Evolutionary conservation across 352 stramenopile genomes (phyloP), one percentile per base, ranked within the genome.

Genomic region (Phytophthora palmivora): DNA sequence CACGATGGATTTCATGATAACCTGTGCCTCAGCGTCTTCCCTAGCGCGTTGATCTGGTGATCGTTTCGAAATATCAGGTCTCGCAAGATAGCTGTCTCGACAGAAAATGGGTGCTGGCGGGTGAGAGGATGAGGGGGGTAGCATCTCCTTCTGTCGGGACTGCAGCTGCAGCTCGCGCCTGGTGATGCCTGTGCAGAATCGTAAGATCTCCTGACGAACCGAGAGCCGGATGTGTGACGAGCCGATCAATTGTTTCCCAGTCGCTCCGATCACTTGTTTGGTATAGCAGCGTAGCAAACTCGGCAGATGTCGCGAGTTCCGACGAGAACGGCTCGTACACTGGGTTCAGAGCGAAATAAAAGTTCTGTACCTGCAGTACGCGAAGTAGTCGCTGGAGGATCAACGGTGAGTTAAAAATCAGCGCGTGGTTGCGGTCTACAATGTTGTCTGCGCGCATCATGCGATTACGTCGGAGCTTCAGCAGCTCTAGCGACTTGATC

Each of bases 1-100:
- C n/a, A 97, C 75, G 38, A 98, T 91, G 12, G 88, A 94, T 65
- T 98, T 97, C 78, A 98, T 96, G 30, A 98, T 86, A 16, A 97
- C 76, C 44, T 91, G 79, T 0, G 80, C 82, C 52, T 93, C 82
- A 1, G 79, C 69, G 45, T 93, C 80, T 67, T 93, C 84, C n/a
- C 70, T 64, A 5, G 67, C 70, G 0, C 80, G 82, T 55, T 88
- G 71, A 15, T 84, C 69, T 21, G 76, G 72, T 1, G 77, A 70
- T 34, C 82, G 16, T 83, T 87, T 4, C 84, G 79, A 45, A 93
- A 89, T 34, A 93, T 93, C 46, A 93, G 46, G 26, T 91, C 78
- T 5, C 84, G 79, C 12, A 93, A 43, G 43, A 91, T 91, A 24
- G 84, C 68, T 7, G 79, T 89, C 43, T 91, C 84, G 14, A 90